Evolutionary conservation across 768 basidiomycete species (phyloP).

Genomic region (Candolleomyces efflorescens): DNA sequence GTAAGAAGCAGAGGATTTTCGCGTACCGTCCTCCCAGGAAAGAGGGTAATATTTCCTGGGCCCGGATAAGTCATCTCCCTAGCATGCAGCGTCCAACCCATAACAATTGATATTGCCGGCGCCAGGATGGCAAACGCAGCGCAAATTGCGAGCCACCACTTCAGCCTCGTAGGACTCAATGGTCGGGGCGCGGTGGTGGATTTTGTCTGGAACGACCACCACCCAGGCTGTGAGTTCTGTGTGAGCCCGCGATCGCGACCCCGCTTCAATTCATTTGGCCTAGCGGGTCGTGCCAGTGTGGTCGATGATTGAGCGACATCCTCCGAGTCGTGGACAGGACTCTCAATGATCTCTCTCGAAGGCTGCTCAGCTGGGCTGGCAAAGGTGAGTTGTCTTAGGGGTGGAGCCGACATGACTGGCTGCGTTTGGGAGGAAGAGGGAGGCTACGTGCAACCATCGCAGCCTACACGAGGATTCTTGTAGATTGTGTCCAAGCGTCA

Average conservation of each 20-base stretch:
- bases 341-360: neutral
- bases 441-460: too few relatives aligned
- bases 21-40: slow-evolving; percentile 2
- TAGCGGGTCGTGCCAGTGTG: neutral
- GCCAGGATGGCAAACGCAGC: neutral
- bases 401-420: too few relatives aligned
- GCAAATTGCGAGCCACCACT: neutral
- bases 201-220: neutral
- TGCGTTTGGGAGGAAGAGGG: too few relatives aligned
- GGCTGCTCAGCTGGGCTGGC: neutral
- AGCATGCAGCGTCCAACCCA: slow-evolving; percentile 2
- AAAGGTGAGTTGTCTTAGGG: neutral
- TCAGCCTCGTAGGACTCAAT: neutral
- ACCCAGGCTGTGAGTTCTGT: neutral
- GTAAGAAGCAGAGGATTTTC: neutral
- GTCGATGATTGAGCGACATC: neutral
- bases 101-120: neutral
- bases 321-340: neutral
- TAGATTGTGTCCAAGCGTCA: too few relatives aligned
- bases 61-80: slow-evolving; percentile 3
- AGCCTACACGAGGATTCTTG: too few relatives aligned
- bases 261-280: neutral
- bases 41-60: neutral
- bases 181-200: neutral
- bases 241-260: neutral